Percentiles rank a stretch among this genome's conserved stretches.
phyloP scores from a whole-genome alignment of 2,329 filamentous ascomycete species.

The Apiospora saccharicola region DNA sequence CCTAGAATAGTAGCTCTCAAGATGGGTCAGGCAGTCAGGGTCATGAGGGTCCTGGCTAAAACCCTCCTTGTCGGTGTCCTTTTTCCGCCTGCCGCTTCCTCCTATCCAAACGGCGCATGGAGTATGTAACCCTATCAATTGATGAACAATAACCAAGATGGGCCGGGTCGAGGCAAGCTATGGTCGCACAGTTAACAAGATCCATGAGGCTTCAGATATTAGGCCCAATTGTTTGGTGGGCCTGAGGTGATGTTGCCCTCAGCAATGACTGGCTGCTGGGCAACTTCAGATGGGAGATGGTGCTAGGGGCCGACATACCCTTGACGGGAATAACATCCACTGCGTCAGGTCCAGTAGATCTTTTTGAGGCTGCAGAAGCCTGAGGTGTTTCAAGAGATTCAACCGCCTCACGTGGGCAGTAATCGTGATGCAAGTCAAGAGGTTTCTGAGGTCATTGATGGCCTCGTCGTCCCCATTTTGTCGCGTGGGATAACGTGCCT shows the following conservation, averaged over 20 bases:
- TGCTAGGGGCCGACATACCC: not conserved
- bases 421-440: constrained; percentile 11
- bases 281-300: constrained; percentile 20
- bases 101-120: not conserved
- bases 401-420: constrained; percentile 1
- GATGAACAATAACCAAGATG: constrained; percentile 2
- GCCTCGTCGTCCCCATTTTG: constrained; percentile 9
- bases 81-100: not conserved
- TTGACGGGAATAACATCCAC: not conserved
- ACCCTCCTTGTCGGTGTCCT: not conserved
- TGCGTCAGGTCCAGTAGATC: not conserved
- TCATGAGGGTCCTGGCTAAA: constrained; percentile 17
- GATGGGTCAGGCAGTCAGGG: constrained; percentile 19
- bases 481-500: constrained; percentile 17
- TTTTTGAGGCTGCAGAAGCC: constrained; percentile 8
- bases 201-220: constrained; percentile 10
- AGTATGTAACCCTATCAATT: constrained; percentile 16
- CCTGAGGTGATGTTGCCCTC: not conserved
- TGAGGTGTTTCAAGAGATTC: constrained; percentile 7
- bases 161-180: not conserved
- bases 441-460: constrained; percentile 10
- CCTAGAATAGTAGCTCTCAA: not conserved
- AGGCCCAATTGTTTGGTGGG: constrained; percentile 20
- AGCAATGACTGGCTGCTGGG: constrained; percentile 15
- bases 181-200: constrained; percentile 18